A percentile compares a stretch with the other conserved stretches of the same genome.
phyloP scores from a whole-genome alignment of 75 land plant species.

The Picea sitchensis region DNA sequence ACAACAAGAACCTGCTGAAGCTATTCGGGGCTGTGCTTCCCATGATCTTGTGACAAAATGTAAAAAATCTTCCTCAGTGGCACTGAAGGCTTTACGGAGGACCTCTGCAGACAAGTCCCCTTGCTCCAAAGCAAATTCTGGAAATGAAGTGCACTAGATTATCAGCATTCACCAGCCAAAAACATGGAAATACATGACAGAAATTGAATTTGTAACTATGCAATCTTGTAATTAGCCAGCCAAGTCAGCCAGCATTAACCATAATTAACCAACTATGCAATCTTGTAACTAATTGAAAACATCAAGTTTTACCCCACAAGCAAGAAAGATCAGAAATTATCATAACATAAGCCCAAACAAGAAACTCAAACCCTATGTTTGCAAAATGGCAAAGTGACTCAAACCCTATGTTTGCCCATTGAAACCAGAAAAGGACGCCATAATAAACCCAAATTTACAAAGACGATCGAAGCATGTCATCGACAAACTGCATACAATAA shows the following conservation, averaged over 20 bases:
- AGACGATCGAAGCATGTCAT: not conserved
- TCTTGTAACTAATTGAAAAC: no score
- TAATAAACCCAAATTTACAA: not conserved
- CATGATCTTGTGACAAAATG: conserved; percentile 9
- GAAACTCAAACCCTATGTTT: not conserved
- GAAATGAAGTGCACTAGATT: not conserved
- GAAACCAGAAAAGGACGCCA: not conserved
- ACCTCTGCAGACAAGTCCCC: conserved; percentile 3
- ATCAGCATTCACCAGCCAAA: not conserved
- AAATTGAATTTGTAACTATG: not conserved
- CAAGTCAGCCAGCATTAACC: no score
- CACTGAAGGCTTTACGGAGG: not conserved
- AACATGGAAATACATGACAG: not conserved
- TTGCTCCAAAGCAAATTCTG: conserved; percentile 8
- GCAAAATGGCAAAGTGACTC: not conserved
- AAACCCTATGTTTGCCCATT: not conserved
- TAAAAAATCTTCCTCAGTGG: conserved; percentile 6
- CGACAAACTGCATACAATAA: not conserved
- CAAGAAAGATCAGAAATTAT: not conserved
- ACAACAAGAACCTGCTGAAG: conserved; percentile 37
- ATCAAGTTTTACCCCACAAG: not conserved
- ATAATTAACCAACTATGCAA: no score
- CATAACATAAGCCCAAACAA: not conserved
- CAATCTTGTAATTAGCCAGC: not conserved
- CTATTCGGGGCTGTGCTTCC: conserved; percentile 18